phyloP scores from a whole-genome alignment of 306 rosid species.

The Cicer judaicum region DNA sequence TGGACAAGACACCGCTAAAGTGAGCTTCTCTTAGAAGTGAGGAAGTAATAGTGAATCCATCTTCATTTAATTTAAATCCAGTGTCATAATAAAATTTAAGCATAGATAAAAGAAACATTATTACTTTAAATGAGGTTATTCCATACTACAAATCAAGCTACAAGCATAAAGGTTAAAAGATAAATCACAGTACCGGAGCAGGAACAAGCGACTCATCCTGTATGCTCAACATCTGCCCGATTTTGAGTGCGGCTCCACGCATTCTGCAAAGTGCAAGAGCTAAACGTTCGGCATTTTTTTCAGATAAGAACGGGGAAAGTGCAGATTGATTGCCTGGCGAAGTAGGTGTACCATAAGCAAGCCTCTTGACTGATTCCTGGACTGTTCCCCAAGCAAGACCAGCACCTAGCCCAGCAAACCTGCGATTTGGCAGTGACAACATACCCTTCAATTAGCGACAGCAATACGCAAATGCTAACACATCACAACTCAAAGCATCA shows the following conservation, averaged over 20 bases:
- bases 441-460: background rate
- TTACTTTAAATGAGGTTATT: background rate
- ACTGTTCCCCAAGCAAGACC: slow-evolving; percentile 97
- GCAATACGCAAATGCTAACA: background rate
- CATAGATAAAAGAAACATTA: background rate
- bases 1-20: background rate
- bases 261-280: slow-evolving; percentile 90
- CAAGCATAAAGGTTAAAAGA: slow-evolving; percentile 16
- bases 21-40: background rate
- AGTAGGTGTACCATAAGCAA: slow-evolving; percentile 66
- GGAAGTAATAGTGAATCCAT: slow-evolving; percentile 7
- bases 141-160: slow-evolving; percentile 9
- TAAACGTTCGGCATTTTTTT: slow-evolving; percentile 80
- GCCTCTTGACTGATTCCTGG: slow-evolving; percentile 89
- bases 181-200: slow-evolving; percentile 69
- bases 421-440: slow-evolving; percentile 17
- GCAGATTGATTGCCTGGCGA: slow-evolving; percentile 55
- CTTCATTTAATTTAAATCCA: slow-evolving; percentile 11
- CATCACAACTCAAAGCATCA: slow-evolving; percentile 12
- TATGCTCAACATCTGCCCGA: slow-evolving; percentile 97
- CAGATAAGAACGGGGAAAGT: slow-evolving; percentile 76
- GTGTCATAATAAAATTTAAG: slow-evolving; percentile 1
- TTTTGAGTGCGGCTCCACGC: slow-evolving; percentile 96
- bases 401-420: slow-evolving; percentile 95
- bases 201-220: slow-evolving; percentile 96